Conservation (phyloP, 2,329 filamentous ascomycete genomes). For the Nigrospora sphaerica region DNA sequence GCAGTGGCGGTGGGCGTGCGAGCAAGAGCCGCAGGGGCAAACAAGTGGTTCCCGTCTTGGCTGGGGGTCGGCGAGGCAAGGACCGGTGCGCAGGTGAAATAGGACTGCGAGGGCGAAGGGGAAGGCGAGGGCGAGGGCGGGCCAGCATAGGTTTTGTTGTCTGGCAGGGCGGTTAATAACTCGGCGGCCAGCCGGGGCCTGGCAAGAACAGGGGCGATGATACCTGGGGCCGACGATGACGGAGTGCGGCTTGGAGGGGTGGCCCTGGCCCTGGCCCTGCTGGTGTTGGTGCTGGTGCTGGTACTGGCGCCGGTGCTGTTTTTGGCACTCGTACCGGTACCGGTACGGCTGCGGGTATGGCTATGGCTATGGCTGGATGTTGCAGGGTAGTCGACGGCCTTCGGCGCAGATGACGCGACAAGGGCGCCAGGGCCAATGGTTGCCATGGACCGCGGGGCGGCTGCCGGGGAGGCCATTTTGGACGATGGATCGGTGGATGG, state of each 20-base stretch:
- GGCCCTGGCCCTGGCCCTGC: background rate
- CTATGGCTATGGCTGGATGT: background rate
- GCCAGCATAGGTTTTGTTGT: background rate
- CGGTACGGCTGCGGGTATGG: background rate
- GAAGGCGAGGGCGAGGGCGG: background rate
- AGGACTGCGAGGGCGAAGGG: conserved; percentile 5
- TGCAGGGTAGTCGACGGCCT: too few relatives aligned
- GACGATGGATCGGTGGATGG: too few relatives aligned
- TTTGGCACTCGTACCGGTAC: background rate
- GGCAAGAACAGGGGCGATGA: background rate
- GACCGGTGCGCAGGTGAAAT: conserved; percentile 3
- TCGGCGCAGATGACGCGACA: too few relatives aligned
- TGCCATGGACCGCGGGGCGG: too few relatives aligned
- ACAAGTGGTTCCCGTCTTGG: background rate
- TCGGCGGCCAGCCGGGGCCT: background rate
- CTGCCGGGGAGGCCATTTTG: too few relatives aligned
- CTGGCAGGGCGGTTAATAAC: background rate
- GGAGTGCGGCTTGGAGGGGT: conserved; percentile 1
- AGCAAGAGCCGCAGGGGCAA: too few relatives aligned
- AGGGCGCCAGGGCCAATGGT: too few relatives aligned
- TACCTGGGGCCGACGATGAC: background rate
- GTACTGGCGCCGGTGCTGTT: background rate
- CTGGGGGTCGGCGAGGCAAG: background rate
- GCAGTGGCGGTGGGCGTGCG: background rate
- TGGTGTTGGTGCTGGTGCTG: too few relatives aligned